A percentile compares a stretch with the other conserved stretches of the same genome.
Conservation (phyloP, 352 stramenopile genomes). For the Paralagenidium karlingii region DNA sequence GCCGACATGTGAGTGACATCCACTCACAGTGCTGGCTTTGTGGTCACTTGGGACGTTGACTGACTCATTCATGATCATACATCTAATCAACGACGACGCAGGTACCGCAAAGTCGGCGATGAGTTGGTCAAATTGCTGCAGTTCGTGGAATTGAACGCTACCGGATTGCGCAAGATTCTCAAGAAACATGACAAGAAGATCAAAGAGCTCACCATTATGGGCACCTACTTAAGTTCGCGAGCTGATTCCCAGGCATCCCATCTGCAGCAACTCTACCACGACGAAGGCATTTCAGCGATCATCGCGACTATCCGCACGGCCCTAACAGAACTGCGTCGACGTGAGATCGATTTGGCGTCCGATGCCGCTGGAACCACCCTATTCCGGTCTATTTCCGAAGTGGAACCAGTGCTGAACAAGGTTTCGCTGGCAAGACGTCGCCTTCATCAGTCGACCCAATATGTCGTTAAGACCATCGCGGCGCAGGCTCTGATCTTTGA, state of each 20-base stretch:
- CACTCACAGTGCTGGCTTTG: not conserved
- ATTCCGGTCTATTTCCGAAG: constrained; percentile 48
- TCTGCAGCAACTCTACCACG: constrained; percentile 75
- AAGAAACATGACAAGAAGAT: constrained; percentile 85
- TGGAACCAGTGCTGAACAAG: constrained; percentile 59
- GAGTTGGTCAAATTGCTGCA: constrained; percentile 72
- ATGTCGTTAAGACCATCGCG: constrained; percentile 75
- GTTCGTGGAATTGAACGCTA: constrained; percentile 81
- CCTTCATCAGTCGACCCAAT: constrained; percentile 71
- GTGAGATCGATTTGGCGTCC: constrained; percentile 11
- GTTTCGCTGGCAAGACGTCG: constrained; percentile 50
- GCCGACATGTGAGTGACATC: constrained; percentile 22
- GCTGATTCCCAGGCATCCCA: constrained; percentile 75
- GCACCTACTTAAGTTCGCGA: constrained; percentile 67
- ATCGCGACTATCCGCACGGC: constrained; percentile 68
- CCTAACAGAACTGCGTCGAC: constrained; percentile 36
- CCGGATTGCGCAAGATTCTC: constrained; percentile 80
- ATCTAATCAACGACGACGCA: not conserved
- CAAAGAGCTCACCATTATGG: constrained; percentile 78
- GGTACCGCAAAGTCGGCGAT: constrained; percentile 58
- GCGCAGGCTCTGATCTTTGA: constrained; percentile 76
- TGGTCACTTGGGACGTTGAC: not conserved
- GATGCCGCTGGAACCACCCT: constrained; percentile 5
- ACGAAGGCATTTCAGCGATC: constrained; percentile 81
- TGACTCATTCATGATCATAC: not conserved